Evolutionary conservation across 257 asterid species (phyloP).

Genomic region (Solanum medicagineum): DNA sequence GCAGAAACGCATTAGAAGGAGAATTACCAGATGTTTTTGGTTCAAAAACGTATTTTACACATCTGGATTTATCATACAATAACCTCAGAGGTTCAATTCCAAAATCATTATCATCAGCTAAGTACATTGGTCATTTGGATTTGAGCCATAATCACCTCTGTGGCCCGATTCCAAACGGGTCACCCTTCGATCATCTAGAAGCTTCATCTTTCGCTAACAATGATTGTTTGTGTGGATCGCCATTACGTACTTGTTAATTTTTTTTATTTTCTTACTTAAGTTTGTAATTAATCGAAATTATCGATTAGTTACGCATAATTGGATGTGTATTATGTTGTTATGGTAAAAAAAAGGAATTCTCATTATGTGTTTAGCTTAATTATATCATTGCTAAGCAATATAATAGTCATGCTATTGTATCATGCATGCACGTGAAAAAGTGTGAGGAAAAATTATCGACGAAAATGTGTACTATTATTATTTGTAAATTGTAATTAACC

Average conservation of each 20-base stretch:
- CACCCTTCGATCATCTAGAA: conserved; percentile 81
- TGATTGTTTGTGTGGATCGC: conserved; percentile 86
- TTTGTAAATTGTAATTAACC: neutral
- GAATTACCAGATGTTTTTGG: conserved; percentile 64
- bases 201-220: conserved; percentile 75
- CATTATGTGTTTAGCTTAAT: neutral
- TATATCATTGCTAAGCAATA: neutral
- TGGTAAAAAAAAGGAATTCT: neutral
- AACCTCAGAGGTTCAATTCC: conserved; percentile 62
- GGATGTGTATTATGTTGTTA: neutral
- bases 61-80: conserved; percentile 65
- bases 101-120: conserved; percentile 40
- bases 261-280: neutral
- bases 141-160: conserved; percentile 79
- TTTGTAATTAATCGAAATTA: conserved; percentile 4
- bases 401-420: neutral
- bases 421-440: conserved; percentile 1
- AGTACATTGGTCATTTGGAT: conserved; percentile 84
- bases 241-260: conserved; percentile 40
- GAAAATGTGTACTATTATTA: neutral
- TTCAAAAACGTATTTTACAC: conserved; percentile 48
- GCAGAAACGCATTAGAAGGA: conserved; percentile 63
- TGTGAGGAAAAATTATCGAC: neutral
- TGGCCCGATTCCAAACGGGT: conserved; percentile 76
- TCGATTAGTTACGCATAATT: neutral